Percentiles rank a stretch among this genome's conserved stretches.
These are phyloP conservation scores for Daucus carota DNA, from an alignment of 129 eudicot species.

Conservation along the genomic window DH1_v3.0 NC_030382.2:58484001-58484500, in stretches of 20 bases:
- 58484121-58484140: not conserved
- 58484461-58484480: not conserved
- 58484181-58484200: constrained; percentile 88
- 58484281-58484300: constrained; percentile 99
- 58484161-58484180: constrained; percentile 43
- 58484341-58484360: not conserved
- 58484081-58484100: not conserved
- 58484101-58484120: not conserved
- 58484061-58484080: not conserved
- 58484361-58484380: not conserved
- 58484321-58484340: constrained; percentile 66
- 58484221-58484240: constrained; percentile 85
- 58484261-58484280: constrained; percentile 94
- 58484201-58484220: constrained; percentile 82
- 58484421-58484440: constrained; percentile 32
- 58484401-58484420: constrained; percentile 35
- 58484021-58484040: no score
- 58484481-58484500: constrained; percentile 13
- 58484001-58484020: not conserved
- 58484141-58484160: not conserved
- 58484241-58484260: constrained; percentile 91
- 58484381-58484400: constrained; percentile 31
- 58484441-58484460: constrained; percentile 33
- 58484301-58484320: constrained; percentile 93
- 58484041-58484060: not conserved